Conservation (phyloP, 2,329 filamentous ascomycete species). For the Nemania abortiva region DNA sequence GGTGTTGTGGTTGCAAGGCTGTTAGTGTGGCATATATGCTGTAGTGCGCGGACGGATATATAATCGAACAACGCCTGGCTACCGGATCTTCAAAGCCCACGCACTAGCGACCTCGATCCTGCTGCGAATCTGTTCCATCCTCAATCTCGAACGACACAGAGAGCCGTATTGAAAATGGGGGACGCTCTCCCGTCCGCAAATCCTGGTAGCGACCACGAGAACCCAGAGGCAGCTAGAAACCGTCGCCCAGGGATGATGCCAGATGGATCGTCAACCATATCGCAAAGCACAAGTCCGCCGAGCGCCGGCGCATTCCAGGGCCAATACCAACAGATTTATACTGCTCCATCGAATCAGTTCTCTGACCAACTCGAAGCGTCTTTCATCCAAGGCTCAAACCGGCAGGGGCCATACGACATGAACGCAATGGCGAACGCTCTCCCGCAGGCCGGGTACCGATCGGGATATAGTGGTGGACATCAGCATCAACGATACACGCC, state of each 20-base stretch:
- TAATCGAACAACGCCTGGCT: constrained; percentile 15
- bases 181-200: constrained; percentile 50
- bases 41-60: constrained; percentile 19
- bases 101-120: constrained; percentile 23
- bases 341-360: constrained; percentile 56
- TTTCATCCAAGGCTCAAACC: constrained; percentile 49
- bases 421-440: constrained; percentile 58
- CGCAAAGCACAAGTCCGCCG: constrained; percentile 41
- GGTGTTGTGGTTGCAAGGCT: constrained; percentile 15
- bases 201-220: constrained; percentile 49
- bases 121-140: constrained; percentile 14
- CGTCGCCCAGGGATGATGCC: constrained; percentile 40
- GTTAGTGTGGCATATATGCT: constrained; percentile 18
- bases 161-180: constrained; percentile 50
- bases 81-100: constrained; percentile 17
- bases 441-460: constrained; percentile 57
- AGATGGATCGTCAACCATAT: constrained; percentile 40
- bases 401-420: constrained; percentile 62
- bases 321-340: constrained; percentile 52
- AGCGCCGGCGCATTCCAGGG: constrained; percentile 46
- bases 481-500: constrained; percentile 46
- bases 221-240: constrained; percentile 40
- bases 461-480: constrained; percentile 54
- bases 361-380: constrained; percentile 59
- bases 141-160: constrained; percentile 10